Evolutionary conservation across 1,284 basidiomycete genomes (phyloP).

Genomic region (Trichosporon faecale): DNA sequence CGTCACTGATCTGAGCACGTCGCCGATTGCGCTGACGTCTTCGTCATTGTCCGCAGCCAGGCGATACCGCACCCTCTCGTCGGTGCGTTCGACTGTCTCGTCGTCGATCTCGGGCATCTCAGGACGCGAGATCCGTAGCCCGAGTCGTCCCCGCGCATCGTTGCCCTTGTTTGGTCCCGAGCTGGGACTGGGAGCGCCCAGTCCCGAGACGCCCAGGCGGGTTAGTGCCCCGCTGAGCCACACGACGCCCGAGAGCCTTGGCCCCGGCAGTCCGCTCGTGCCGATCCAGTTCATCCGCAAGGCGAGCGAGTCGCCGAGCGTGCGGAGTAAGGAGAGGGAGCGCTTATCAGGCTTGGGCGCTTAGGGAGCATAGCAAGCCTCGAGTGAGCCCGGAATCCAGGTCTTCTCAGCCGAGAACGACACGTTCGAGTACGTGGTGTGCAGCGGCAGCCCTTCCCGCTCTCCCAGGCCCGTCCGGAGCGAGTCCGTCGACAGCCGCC

Average conservation of each 20-base stretch:
- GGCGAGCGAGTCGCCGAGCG: slow-evolving; percentile 42
- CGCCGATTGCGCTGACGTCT: slow-evolving; percentile 10
- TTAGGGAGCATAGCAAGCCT: not conserved
- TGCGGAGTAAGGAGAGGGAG: slow-evolving; percentile 43
- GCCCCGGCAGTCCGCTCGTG: slow-evolving; percentile 30
- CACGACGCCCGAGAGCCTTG: not conserved
- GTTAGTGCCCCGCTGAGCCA: slow-evolving; percentile 4
- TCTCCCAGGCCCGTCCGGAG: too few relatives aligned
- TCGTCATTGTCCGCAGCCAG: slow-evolving; percentile 8
- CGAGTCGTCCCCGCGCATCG: not conserved
- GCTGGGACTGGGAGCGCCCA: not conserved
- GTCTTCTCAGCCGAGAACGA: too few relatives aligned
- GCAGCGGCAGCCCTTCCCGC: too few relatives aligned
- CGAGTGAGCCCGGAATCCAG: not conserved
- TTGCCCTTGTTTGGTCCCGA: not conserved
- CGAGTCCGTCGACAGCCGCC: too few relatives aligned
- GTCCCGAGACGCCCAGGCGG: not conserved
- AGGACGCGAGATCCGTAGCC: not conserved
- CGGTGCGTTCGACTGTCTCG: not conserved
- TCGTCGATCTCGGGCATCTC: not conserved
- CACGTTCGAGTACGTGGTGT: too few relatives aligned
- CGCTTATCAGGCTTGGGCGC: not conserved
- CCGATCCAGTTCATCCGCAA: slow-evolving; percentile 44
- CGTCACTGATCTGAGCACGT: not conserved
- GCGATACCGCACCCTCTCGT: not conserved